phyloP scores from a whole-genome alignment of 2,329 filamentous ascomycete species.

The Westerdykella aurantiaca region DNA sequence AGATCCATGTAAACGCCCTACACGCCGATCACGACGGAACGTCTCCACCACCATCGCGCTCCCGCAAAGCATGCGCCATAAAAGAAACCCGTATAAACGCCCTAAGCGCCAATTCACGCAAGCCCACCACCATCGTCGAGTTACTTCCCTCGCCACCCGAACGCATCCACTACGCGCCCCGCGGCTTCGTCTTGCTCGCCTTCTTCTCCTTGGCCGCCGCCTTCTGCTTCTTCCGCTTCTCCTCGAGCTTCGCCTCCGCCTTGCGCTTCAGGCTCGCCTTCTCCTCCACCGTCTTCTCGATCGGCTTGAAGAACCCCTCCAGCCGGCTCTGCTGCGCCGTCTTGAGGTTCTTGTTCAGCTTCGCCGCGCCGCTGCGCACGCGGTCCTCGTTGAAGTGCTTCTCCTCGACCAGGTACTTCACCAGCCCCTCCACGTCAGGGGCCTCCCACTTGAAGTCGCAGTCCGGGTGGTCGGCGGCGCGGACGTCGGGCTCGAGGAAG shows the following conservation, averaged over 20 bases:
- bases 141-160: not conserved
- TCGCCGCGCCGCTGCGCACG: conserved; percentile 70
- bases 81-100: no score
- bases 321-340: conserved; percentile 82
- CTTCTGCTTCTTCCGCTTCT: conserved; percentile 94
- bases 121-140: no score
- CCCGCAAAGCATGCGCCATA: no score
- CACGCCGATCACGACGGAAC: no score
- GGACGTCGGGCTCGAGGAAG: conserved; percentile 88
- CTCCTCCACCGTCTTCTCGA: conserved; percentile 82
- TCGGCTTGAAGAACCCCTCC: conserved; percentile 93
- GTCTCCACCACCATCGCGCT: no score
- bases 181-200: conserved; percentile 79
- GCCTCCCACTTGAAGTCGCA: conserved; percentile 98
- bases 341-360: conserved; percentile 86
- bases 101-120: no score
- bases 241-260: conserved; percentile 83
- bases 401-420: conserved; percentile 84
- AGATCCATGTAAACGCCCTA: no score
- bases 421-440: conserved; percentile 81
- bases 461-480: conserved; percentile 70
- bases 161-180: conserved; percentile 45
- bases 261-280: conserved; percentile 85
- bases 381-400: conserved; percentile 97
- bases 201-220: conserved; percentile 94